Conservation (phyloP, 1,284 basidiomycete genomes). For the Boletus semigastroideus region DNA sequence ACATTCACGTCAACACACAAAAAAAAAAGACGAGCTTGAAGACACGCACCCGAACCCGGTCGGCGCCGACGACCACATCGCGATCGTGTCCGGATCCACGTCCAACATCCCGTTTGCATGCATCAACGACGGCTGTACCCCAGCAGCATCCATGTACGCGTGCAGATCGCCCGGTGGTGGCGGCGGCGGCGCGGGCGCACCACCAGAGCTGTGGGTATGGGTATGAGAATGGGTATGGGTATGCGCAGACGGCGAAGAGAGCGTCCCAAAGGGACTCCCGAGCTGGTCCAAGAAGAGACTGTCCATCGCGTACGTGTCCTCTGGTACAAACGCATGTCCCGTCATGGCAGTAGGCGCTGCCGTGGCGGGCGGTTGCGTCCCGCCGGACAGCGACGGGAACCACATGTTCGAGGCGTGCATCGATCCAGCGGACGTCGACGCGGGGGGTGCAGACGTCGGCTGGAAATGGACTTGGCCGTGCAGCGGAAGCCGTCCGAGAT, state of each 20-base stretch:
- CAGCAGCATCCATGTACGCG: constrained; percentile 11
- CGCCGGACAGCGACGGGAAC: constrained; percentile 16
- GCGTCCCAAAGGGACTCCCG: constrained; percentile 10
- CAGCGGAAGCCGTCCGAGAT: constrained; percentile 55
- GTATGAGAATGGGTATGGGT: neutral
- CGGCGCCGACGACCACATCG: constrained; percentile 61
- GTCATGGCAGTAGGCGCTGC: neutral
- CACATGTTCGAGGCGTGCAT: constrained; percentile 20
- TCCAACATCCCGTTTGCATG: constrained; percentile 9
- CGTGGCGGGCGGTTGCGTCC: neutral
- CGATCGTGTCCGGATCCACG: constrained; percentile 48
- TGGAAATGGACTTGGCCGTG: constrained; percentile 38
- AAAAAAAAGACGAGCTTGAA: neutral
- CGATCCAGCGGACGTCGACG: constrained; percentile 1
- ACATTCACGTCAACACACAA: neutral
- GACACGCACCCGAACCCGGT: constrained; percentile 53
- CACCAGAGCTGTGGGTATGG: neutral
- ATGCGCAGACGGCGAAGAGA: constrained; percentile 7
- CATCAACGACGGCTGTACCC: constrained; percentile 3
- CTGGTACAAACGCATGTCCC: constrained; percentile 9
- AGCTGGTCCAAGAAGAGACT: constrained; percentile 28
- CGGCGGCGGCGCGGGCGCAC: too few species aligned
- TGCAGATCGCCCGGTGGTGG: constrained; percentile 7
- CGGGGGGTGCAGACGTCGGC: neutral
- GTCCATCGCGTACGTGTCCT: constrained; percentile 22